Evolutionary conservation across 2,329 filamentous ascomycete genomes (phyloP), one percentile per base, ranked within the genome.

Genomic region (Thelonectria discophora): DNA sequence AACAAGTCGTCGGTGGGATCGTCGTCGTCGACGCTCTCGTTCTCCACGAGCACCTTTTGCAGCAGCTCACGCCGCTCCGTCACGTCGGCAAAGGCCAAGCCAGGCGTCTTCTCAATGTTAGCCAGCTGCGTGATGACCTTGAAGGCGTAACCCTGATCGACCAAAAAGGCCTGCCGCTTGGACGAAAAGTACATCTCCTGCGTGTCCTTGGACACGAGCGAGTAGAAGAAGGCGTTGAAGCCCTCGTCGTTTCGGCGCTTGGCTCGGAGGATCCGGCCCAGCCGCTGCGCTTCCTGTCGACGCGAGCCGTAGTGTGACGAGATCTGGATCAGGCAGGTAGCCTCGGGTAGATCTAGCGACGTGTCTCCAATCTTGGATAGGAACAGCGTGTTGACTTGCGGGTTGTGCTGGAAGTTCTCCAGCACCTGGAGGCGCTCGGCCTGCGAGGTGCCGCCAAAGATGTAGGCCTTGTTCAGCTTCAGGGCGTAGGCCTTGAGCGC

Each of bases 171-270:
- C 77, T 99, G 95, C 10, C 95, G 87, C 78, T 97, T 98, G 4
- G 93, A 94, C 0, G 94, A 97, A 77, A 97, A 99, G 75, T 89
- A 95, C 94, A 99, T 98, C 76, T 99, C 95, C 64, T 94, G 90
- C 0, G 95, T 99, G 74, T 99, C 95, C 76, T 98, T 98, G 6
- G 92, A 97, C 3, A 99, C 95, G 1, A 99, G 85, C 0, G 93
- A 97, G 79, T 99, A 99, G 81, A 99, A 99, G 78, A 98, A 99
- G 0, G 95, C 95, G 74, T 99, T 99, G 78, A 99, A 99, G 8
- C 95, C 95, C 76, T 98, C 95, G 70, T 99, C 95, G 71, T 97
- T 98, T 75, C 95, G 87, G 17, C 95, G 88, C 79, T 99, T 99
- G 13, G 95, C 95, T 78, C 95, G 87, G 3, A 99, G 86, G 70